A percentile compares a stretch with the other conserved stretches of the same genome.
Conservation (phyloP, 495 filamentous ascomycete species). For the Penicillium pulvis region DNA sequence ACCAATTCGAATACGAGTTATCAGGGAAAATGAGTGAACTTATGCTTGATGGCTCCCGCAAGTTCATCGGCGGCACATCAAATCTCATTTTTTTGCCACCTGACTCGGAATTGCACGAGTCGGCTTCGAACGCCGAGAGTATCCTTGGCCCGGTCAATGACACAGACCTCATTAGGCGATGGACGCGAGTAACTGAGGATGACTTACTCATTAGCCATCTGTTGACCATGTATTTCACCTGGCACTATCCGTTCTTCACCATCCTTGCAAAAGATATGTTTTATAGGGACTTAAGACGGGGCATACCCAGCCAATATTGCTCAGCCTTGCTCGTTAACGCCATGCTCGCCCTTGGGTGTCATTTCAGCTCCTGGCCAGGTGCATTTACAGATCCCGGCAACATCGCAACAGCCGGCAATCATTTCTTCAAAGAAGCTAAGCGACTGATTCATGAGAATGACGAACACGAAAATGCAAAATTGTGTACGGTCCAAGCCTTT, state of each 20-base stretch:
- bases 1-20: slow-evolving; percentile 81
- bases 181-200: slow-evolving; percentile 86
- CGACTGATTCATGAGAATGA: slow-evolving; percentile 86
- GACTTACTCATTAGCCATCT: slow-evolving; percentile 79
- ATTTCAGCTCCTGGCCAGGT: slow-evolving; percentile 79
- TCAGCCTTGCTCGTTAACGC: slow-evolving; percentile 89
- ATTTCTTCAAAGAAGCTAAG: slow-evolving; percentile 97
- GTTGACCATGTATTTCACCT: slow-evolving; percentile 96
- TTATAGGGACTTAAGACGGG: slow-evolving; percentile 78
- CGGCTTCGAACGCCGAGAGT: slow-evolving; percentile 27
- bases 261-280: slow-evolving; percentile 89
- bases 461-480: slow-evolving; percentile 83
- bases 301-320: slow-evolving; percentile 71
- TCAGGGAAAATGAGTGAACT: slow-evolving; percentile 93
- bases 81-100: slow-evolving; percentile 84
- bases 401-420: slow-evolving; percentile 86
- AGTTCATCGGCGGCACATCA: slow-evolving; percentile 93
- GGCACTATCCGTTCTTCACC: slow-evolving; percentile 98
- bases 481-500: slow-evolving; percentile 94
- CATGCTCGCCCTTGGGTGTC: slow-evolving; percentile 94
- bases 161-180: slow-evolving; percentile 64
- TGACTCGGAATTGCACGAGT: slow-evolving; percentile 53
- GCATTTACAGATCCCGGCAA: slow-evolving; percentile 71
- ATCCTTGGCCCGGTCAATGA: slow-evolving; percentile 1
- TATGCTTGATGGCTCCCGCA: slow-evolving; percentile 84